These are phyloP conservation scores for Aureobasidium melanogenum DNA, from an alignment of 2,329 filamentous ascomycete species.

Conservation along the genomic window DNA sequence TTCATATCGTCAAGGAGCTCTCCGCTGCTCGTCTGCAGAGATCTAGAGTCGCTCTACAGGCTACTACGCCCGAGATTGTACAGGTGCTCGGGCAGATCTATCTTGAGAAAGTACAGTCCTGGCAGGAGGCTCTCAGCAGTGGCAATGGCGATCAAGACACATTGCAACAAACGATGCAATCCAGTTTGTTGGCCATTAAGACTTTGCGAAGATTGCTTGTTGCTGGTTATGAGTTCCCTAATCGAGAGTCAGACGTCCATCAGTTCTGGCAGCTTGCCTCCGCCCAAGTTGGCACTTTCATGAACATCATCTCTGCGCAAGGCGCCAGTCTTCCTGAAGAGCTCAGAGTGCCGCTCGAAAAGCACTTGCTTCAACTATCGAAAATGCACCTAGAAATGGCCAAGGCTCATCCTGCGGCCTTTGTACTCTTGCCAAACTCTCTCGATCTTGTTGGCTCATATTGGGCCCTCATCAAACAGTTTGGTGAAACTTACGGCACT, in stretches of 20 bases:
- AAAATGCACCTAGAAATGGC: slow-evolving; percentile 89
- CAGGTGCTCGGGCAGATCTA: slow-evolving; percentile 73
- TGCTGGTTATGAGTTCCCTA: slow-evolving; percentile 74
- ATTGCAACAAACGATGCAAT: slow-evolving; percentile 58
- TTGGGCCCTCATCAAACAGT: slow-evolving; percentile 70
- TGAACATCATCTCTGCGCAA: slow-evolving; percentile 52
- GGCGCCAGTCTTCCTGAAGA: slow-evolving; percentile 42
- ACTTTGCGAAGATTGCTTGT: slow-evolving; percentile 70
- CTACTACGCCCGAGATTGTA: slow-evolving; percentile 74
- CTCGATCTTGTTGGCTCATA: slow-evolving; percentile 71
- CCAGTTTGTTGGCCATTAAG: slow-evolving; percentile 71
- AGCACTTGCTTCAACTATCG: slow-evolving; percentile 79
- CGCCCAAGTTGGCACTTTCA: slow-evolving; percentile 67
- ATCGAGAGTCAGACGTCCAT: slow-evolving; percentile 65
- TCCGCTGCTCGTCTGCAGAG: slow-evolving; percentile 67
- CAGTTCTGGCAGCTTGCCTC: slow-evolving; percentile 75
- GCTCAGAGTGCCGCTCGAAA: slow-evolving; percentile 54
- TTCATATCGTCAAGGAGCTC: slow-evolving; percentile 86
- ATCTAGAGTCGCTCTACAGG: slow-evolving; percentile 68
- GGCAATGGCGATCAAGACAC: slow-evolving; percentile 43
- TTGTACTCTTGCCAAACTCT: slow-evolving; percentile 72
- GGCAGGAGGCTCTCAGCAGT: slow-evolving; percentile 35
- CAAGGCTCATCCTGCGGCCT: slow-evolving; percentile 68
- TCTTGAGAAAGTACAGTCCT: slow-evolving; percentile 59
- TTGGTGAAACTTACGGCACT: slow-evolving; percentile 64